A percentile compares a stretch with the other conserved stretches of the same genome.
Evolutionary conservation across 495 filamentous ascomycete species (phyloP).

Genomic region (Penicillium paradoxum): DNA sequence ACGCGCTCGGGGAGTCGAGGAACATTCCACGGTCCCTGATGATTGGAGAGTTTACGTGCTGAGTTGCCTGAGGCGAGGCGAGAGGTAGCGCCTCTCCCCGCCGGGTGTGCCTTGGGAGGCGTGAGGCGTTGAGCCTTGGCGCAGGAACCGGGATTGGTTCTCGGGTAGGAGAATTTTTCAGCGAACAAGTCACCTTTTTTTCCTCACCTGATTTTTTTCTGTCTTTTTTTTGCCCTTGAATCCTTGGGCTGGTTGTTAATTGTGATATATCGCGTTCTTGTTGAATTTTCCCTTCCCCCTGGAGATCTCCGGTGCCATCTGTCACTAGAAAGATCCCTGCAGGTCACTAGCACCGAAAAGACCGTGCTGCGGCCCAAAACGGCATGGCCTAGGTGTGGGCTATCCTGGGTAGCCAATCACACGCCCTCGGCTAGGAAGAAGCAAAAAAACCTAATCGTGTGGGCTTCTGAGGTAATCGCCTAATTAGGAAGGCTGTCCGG

Average conservation of each 20-base stretch:
- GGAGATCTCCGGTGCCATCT: constrained; percentile 1
- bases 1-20: constrained; percentile 13
- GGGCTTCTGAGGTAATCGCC: constrained; percentile 1
- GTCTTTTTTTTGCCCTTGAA: background rate
- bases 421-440: background rate
- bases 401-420: background rate
- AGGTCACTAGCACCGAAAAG: background rate
- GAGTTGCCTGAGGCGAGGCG: background rate
- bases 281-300: background rate
- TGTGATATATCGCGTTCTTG: background rate
- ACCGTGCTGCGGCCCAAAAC: background rate
- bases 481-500: background rate
- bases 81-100: background rate
- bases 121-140: background rate
- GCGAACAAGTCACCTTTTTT: constrained; percentile 2
- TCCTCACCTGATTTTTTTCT: background rate
- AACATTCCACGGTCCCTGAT: background rate
- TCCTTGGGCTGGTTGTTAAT: background rate
- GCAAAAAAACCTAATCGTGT: background rate
- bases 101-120: constrained; percentile 1
- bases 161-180: background rate
- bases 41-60: background rate
- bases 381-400: background rate
- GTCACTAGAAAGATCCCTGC: constrained; percentile 2
- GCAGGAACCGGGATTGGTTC: background rate